These are phyloP conservation scores for Hyphopichia homilentoma DNA, from an alignment of 805 yeast species.

Conservation along the genomic window DNA sequence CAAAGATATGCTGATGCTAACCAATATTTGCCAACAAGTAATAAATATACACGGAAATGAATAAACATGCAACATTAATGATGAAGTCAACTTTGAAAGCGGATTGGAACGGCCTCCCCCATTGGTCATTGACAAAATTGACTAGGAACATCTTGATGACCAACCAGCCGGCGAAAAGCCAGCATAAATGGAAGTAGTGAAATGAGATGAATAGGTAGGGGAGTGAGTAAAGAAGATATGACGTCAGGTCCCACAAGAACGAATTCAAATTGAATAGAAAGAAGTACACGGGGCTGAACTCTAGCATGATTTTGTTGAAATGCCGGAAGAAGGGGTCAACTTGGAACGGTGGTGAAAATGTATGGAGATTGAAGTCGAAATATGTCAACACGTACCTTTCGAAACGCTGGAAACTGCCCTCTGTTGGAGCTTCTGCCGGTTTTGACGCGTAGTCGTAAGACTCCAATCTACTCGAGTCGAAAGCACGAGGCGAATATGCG, in stretches of 20 bases:
- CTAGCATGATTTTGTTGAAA: conserved; percentile 14
- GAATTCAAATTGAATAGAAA: conserved; percentile 8
- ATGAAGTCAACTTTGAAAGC: background rate
- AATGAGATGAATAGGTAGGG: conserved; percentile 5
- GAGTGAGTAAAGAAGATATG: conserved; percentile 9
- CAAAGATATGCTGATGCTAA: no score
- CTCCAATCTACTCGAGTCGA: no score
- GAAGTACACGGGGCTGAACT: conserved; percentile 8
- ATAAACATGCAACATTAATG: background rate
- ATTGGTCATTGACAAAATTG: conserved; percentile 13
- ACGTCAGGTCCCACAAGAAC: conserved; percentile 14
- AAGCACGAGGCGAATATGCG: no score
- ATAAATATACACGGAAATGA: background rate
- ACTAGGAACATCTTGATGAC: conserved; percentile 15
- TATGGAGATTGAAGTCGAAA: conserved; percentile 17
- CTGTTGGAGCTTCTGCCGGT: background rate
- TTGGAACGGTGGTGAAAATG: conserved; percentile 10
- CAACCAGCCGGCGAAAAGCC: conserved; percentile 7
- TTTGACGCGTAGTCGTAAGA: no score
- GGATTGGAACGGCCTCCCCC: background rate
- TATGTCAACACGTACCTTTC: conserved; percentile 15
- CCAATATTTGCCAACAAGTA: no score
- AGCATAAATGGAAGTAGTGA: conserved; percentile 1
- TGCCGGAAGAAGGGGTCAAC: conserved; percentile 23
- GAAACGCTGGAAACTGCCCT: conserved; percentile 5